Conservation (phyloP, 495 filamentous ascomycete genomes). For the Penicillium coffeae region DNA sequence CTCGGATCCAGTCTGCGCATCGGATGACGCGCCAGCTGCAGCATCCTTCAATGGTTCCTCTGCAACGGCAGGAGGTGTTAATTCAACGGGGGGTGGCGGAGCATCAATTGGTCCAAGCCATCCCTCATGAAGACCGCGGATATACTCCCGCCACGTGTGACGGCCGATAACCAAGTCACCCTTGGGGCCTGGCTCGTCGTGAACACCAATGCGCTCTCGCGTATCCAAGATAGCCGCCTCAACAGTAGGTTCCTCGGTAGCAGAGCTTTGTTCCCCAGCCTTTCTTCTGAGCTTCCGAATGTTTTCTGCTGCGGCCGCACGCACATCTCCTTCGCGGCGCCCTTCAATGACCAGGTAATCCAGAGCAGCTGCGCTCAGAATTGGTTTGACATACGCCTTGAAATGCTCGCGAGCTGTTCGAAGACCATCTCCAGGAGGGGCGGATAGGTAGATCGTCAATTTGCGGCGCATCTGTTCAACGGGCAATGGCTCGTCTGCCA, state of each 20-base stretch:
- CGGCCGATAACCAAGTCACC: conserved; percentile 89
- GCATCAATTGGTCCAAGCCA: conserved; percentile 83
- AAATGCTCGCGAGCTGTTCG: conserved; percentile 85
- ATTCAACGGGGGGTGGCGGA: conserved; percentile 24
- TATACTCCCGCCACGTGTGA: conserved; percentile 96
- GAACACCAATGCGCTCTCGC: conserved; percentile 57
- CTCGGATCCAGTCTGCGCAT: conserved; percentile 13
- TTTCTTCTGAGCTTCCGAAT: conserved; percentile 65
- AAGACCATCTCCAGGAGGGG: conserved; percentile 81
- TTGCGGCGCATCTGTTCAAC: conserved; percentile 72
- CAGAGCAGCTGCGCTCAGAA: conserved; percentile 82
- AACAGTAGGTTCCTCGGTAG: conserved; percentile 29
- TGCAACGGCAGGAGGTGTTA: conserved; percentile 13
- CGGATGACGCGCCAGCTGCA: conserved; percentile 18
- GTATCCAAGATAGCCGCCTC: conserved; percentile 56
- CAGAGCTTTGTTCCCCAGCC: conserved; percentile 46
- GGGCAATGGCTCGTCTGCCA: conserved; percentile 71
- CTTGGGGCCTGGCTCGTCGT: conserved; percentile 64
- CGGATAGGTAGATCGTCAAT: conserved; percentile 79
- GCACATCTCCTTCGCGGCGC: conserved; percentile 79
- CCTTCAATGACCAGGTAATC: conserved; percentile 97
- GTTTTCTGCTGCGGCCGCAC: conserved; percentile 74
- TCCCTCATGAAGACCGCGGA: conserved; percentile 89
- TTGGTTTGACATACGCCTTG: conserved; percentile 90
- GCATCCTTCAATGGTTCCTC: conserved; percentile 29